phyloP scores from a whole-genome alignment of 2,329 filamentous ascomycete genomes.

The Onygenales sp. region DNA sequence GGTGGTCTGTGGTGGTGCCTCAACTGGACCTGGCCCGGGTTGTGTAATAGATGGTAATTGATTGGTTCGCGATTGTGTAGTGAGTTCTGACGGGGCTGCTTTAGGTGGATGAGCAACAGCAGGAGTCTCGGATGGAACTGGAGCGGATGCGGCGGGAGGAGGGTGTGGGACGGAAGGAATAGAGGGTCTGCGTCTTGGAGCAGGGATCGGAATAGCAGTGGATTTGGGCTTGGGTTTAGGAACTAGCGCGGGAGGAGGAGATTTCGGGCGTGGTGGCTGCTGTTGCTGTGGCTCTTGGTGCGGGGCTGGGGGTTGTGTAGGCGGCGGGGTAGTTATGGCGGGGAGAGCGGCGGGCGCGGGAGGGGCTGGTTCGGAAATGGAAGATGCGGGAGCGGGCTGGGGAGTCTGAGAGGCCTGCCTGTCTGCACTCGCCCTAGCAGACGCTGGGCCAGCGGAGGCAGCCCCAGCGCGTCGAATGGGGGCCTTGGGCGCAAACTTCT shows the following conservation, averaged over 20 bases:
- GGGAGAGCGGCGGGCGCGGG: background rate
- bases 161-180: constrained; percentile 6
- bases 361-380: background rate
- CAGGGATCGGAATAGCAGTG: constrained; percentile 20
- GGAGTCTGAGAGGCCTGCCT: constrained; percentile 19
- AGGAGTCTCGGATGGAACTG: constrained; percentile 1
- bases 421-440: constrained; percentile 27
- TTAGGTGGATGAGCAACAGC: constrained; percentile 5
- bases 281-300: background rate
- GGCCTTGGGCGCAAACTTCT: constrained; percentile 68
- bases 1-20: background rate
- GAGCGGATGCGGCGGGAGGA: constrained; percentile 7
- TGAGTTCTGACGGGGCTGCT: background rate
- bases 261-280: background rate
- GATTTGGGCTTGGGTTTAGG: background rate
- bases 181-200: constrained; percentile 19
- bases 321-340: background rate
- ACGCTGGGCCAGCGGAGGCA: constrained; percentile 15
- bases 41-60: no score
- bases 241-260: constrained; percentile 1
- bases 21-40: no score
- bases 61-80: background rate
- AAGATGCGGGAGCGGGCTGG: constrained; percentile 16
- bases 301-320: background rate
- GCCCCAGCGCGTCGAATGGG: constrained; percentile 44